Evolutionary conservation across 176 grass and related monocot species (phyloP).

Genomic region (Raddia guianensis): DNA sequence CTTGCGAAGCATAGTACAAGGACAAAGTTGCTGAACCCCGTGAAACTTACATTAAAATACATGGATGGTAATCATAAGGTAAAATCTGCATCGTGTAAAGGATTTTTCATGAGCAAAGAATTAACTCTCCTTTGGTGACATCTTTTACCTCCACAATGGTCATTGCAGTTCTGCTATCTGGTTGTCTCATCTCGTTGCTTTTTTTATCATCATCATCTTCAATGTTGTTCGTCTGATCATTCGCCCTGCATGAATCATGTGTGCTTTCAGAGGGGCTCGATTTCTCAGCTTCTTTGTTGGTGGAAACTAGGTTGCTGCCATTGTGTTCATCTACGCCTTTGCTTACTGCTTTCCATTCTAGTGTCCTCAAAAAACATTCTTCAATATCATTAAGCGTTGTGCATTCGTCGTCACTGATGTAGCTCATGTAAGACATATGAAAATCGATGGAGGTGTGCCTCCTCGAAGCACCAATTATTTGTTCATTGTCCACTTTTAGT

Average conservation of each 20-base stretch:
- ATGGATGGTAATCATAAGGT: conserved; percentile 25
- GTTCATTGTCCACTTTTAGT: conserved; percentile 21
- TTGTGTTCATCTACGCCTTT: conserved; percentile 3
- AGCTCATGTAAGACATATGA: conserved; percentile 21
- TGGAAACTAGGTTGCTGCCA: not conserved
- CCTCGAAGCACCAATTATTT: conserved; percentile 46
- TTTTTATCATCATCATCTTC: not conserved
- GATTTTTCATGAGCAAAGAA: conserved; percentile 16
- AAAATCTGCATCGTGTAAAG: not conserved
- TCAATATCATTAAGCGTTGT: conserved; percentile 59
- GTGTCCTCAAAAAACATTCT: conserved; percentile 69
- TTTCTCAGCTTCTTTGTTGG: conserved; percentile 1
- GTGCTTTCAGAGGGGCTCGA: conserved; percentile 23
- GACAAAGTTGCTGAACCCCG: conserved; percentile 32
- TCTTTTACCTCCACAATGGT: conserved; percentile 18
- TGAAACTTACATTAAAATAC: conserved; percentile 22
- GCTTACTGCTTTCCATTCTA: conserved; percentile 50
- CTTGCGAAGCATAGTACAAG: conserved; percentile 33
- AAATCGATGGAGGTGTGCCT: conserved; percentile 42
- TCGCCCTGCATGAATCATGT: not conserved
- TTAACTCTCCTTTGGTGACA: conserved; percentile 23
- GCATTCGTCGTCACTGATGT: conserved; percentile 15
- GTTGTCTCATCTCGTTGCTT: conserved; percentile 18
- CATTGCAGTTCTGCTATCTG: conserved; percentile 3
- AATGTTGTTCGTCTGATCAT: not conserved